Conservation (phyloP, 345 rosid species). For the Orychophragmus violaceus region DNA sequence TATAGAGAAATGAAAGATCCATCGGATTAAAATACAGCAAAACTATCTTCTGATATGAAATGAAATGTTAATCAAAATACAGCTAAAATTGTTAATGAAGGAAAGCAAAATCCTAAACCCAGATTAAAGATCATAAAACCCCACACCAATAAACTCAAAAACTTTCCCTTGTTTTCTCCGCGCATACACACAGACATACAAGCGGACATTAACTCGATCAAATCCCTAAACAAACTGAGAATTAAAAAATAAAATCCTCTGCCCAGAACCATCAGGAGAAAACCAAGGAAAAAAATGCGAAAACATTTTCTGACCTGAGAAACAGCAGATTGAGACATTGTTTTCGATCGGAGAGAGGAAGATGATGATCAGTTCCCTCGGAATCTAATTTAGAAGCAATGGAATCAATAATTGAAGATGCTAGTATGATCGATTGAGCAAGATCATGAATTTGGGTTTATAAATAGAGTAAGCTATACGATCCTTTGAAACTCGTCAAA, state of each 20-base stretch:
- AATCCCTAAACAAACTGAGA: not conserved
- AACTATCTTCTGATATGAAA: not conserved
- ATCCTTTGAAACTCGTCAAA: conserved; percentile 30
- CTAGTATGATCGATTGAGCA: not conserved
- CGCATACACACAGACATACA: not conserved
- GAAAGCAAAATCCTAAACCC: not conserved
- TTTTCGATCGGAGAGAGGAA: not conserved
- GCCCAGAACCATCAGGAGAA: not conserved
- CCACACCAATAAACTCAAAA: not conserved
- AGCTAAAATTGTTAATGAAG: not conserved
- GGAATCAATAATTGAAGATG: not conserved
- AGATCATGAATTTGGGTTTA: not conserved
- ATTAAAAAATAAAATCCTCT: not conserved
- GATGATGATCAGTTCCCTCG: not conserved
- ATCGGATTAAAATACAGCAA: not conserved
- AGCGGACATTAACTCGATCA: not conserved
- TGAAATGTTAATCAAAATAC: not conserved
- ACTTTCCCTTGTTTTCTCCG: conserved; percentile 25
- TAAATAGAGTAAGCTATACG: conserved; percentile 18
- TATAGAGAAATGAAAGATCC: not conserved
- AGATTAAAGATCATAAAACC: conserved; percentile 2
- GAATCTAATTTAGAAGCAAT: not conserved
- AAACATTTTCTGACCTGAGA: conserved; percentile 20
- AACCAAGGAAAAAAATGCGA: not conserved
- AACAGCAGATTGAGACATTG: conserved; percentile 31